Percentiles rank a stretch among this genome's conserved stretches.
Conservation (phyloP, 768 basidiomycete genomes). For the Pisolithus tinctorius region DNA sequence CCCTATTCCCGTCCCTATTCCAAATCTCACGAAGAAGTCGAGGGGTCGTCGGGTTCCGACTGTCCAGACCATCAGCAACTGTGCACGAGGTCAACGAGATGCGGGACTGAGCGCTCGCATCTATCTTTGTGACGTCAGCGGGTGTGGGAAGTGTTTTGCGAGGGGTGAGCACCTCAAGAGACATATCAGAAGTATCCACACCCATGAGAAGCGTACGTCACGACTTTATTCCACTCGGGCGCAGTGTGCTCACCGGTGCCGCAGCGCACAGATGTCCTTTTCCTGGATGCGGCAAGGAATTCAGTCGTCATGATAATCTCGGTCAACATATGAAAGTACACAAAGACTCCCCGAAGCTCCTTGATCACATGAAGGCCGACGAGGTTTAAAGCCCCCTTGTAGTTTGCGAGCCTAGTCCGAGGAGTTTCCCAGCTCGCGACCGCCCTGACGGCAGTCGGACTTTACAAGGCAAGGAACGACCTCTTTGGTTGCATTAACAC, state of each 20-base stretch:
- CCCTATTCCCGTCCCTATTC: slow-evolving; percentile 55
- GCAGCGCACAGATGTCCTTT: slow-evolving; percentile 77
- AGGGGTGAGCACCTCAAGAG: slow-evolving; percentile 87
- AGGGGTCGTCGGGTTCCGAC: slow-evolving; percentile 64
- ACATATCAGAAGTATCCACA: slow-evolving; percentile 84
- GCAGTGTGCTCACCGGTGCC: slow-evolving; percentile 9
- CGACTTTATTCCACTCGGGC: not conserved
- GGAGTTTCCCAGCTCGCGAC: slow-evolving; percentile 12
- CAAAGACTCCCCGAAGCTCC: slow-evolving; percentile 29
- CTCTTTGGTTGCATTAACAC: too few relatives aligned
- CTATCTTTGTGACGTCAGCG: slow-evolving; percentile 73
- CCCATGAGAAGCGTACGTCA: slow-evolving; percentile 82
- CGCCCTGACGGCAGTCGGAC: slow-evolving; percentile 21
- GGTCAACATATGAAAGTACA: slow-evolving; percentile 86
- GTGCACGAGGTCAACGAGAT: slow-evolving; percentile 27
- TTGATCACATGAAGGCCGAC: slow-evolving; percentile 20
- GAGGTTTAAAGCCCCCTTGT: slow-evolving; percentile 10
- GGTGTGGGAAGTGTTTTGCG: slow-evolving; percentile 84
- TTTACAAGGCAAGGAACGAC: slow-evolving; percentile 9
- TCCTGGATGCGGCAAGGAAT: slow-evolving; percentile 76
- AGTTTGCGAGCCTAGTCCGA: slow-evolving; percentile 10
- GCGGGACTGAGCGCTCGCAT: slow-evolving; percentile 38
- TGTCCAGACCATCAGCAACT: slow-evolving; percentile 26
- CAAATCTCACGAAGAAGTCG: slow-evolving; percentile 64
- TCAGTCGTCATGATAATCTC: slow-evolving; percentile 83